These are phyloP conservation scores for Parachaetomium inaequale DNA, from an alignment of 495 filamentous ascomycete species.

Conservation along the genomic window DNA sequence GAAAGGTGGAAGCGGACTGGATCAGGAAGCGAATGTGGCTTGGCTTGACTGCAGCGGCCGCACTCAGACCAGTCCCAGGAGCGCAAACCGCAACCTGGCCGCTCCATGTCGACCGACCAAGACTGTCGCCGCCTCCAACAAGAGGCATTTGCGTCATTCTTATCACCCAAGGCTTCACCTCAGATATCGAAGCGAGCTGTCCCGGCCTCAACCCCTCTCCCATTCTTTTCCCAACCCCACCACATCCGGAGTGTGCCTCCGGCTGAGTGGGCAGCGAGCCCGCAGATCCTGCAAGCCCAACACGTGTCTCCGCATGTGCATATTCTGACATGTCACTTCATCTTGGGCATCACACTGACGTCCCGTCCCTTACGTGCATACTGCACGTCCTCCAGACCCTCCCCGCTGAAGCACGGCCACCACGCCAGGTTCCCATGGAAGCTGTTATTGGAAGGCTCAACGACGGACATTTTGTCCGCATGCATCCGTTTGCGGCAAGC, in stretches of 20 bases:
- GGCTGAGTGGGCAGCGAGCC: not conserved
- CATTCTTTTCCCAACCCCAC: not conserved
- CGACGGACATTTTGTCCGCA: too few species aligned
- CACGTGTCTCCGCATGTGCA: conserved; percentile 1
- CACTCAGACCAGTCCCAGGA: not conserved
- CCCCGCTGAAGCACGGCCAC: not conserved
- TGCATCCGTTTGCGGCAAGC: conserved; percentile 1
- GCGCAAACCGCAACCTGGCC: not conserved
- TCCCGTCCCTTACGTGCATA: not conserved
- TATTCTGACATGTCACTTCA: not conserved
- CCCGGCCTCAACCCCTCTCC: not conserved
- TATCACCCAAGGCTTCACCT: not conserved
- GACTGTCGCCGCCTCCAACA: not conserved
- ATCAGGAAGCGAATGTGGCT: conserved; percentile 6
- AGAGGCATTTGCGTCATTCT: not conserved
- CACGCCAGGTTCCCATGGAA: not conserved
- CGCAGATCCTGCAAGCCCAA: conserved; percentile 10
- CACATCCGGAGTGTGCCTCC: not conserved
- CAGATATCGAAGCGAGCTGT: not conserved
- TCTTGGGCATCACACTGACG: not conserved
- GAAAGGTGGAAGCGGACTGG: conserved; percentile 4
- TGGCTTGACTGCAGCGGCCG: conserved; percentile 5
- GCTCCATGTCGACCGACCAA: not conserved
- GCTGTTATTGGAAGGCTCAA: not conserved
- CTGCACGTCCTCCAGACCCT: not conserved